These are phyloP conservation scores for Tetracladium maxilliforme DNA, from an alignment of 2,329 filamentous ascomycete species.

Conservation along the genomic window DNA sequence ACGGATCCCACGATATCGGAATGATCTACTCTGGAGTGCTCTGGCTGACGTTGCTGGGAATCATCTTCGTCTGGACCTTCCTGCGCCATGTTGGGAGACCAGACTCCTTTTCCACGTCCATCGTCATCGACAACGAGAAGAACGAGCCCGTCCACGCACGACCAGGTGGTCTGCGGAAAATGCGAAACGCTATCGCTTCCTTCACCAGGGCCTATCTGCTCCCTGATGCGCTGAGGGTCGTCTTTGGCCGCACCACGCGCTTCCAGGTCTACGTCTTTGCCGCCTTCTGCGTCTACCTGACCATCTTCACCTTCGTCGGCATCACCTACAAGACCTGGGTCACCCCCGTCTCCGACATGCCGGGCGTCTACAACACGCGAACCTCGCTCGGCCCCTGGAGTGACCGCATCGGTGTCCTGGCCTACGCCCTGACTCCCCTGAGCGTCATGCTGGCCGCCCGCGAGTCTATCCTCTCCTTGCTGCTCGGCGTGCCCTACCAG, in stretches of 20 bases:
- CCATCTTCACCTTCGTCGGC: slow-evolving; percentile 54
- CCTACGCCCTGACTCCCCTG: slow-evolving; percentile 61
- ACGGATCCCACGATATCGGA: slow-evolving; percentile 33
- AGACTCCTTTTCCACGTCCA: slow-evolving; percentile 1
- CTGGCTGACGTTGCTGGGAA: slow-evolving; percentile 34
- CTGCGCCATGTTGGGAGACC: slow-evolving; percentile 3
- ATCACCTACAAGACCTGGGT: slow-evolving; percentile 56
- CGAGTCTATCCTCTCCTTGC: slow-evolving; percentile 52
- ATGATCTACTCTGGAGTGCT: slow-evolving; percentile 41
- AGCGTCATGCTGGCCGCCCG: slow-evolving; percentile 52
- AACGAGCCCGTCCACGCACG: too few species aligned
- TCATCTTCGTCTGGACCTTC: slow-evolving; percentile 25
- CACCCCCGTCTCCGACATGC: slow-evolving; percentile 45
- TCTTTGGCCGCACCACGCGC: slow-evolving; percentile 56
- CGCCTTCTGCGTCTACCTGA: slow-evolving; percentile 43
- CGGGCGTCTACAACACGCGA: slow-evolving; percentile 45
- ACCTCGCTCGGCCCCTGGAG: slow-evolving; percentile 51
- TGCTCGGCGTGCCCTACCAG: slow-evolving; percentile 64
- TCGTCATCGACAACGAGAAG: too few species aligned
- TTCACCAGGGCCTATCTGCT: slow-evolving; percentile 37
- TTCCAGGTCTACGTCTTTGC: slow-evolving; percentile 50
- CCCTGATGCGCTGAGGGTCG: slow-evolving; percentile 34
- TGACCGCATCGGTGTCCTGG: slow-evolving; percentile 54
- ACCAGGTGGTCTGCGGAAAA: slow-evolving; percentile 7
- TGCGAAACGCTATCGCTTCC: slow-evolving; percentile 22